These are phyloP conservation scores for Phalaenopsis hybrid DNA, from an alignment of 116 monocot species.

Conservation along the genomic window DNA sequence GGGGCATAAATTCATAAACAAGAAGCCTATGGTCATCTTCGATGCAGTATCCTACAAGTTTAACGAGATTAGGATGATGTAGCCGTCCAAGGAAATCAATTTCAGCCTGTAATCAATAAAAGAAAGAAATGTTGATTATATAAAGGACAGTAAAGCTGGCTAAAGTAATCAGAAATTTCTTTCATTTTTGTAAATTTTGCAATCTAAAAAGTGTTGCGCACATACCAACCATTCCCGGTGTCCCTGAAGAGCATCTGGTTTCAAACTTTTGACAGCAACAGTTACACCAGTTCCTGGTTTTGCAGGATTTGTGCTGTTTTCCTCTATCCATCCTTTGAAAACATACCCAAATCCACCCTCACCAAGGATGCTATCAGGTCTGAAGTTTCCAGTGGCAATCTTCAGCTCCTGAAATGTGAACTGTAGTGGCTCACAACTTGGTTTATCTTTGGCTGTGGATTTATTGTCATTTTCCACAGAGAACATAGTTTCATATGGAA, in stretches of 20 bases:
- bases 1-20: constrained; percentile 17
- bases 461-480: constrained; percentile 25
- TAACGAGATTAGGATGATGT: constrained; percentile 16
- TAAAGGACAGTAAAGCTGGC: neutral
- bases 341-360: constrained; percentile 17
- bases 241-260: constrained; percentile 16
- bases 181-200: neutral
- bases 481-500: constrained; percentile 23
- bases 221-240: constrained; percentile 16
- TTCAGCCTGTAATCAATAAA: constrained; percentile 10
- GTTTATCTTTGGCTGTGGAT: constrained; percentile 23
- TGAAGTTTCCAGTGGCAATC: constrained; percentile 16
- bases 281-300: constrained; percentile 14
- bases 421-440: constrained; percentile 30
- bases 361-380: constrained; percentile 19
- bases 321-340: constrained; percentile 18
- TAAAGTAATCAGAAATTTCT: neutral
- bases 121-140: constrained; percentile 4
- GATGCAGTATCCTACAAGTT: constrained; percentile 15
- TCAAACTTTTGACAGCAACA: constrained; percentile 16
- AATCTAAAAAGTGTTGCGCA: neutral
- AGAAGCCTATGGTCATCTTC: constrained; percentile 17
- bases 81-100: constrained; percentile 13
- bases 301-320: constrained; percentile 16
- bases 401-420: constrained; percentile 15